Conservation (phyloP, 2,329 filamentous ascomycete genomes). For the Conoideocrella luteorostrata region DNA sequence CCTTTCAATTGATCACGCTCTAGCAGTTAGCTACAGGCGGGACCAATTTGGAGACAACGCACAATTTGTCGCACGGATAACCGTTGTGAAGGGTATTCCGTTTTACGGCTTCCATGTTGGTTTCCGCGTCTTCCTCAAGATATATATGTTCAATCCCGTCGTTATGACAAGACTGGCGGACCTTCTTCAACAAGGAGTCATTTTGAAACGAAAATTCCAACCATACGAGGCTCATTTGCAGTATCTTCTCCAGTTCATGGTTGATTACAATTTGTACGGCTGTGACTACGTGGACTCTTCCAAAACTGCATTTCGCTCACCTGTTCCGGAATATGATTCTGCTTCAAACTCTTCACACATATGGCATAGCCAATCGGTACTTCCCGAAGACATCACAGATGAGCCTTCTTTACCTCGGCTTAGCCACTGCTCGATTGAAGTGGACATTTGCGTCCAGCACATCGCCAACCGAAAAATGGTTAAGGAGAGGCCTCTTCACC, state of each 20-base stretch:
- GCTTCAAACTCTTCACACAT: slow-evolving; percentile 54
- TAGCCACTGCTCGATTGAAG: slow-evolving; percentile 84
- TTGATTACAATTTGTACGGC: slow-evolving; percentile 94
- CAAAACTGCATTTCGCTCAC: slow-evolving; percentile 66
- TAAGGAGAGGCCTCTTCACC: slow-evolving; percentile 70
- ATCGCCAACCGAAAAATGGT: slow-evolving; percentile 79
- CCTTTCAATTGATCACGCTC: slow-evolving; percentile 81
- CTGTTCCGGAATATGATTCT: slow-evolving; percentile 64
- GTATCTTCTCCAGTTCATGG: slow-evolving; percentile 94
- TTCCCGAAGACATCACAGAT: slow-evolving; percentile 41
- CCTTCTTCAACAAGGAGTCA: slow-evolving; percentile 77
- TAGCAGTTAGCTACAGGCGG: slow-evolving; percentile 77
- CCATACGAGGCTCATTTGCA: slow-evolving; percentile 93
- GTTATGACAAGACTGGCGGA: slow-evolving; percentile 85
- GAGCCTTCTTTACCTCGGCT: slow-evolving; percentile 62
- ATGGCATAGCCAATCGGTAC: slow-evolving; percentile 76
- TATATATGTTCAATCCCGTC: slow-evolving; percentile 84
- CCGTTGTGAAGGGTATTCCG: slow-evolving; percentile 83
- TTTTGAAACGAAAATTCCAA: slow-evolving; percentile 78
- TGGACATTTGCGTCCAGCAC: slow-evolving; percentile 82
- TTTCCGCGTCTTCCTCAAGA: slow-evolving; percentile 84
- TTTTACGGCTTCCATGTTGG: slow-evolving; percentile 97
- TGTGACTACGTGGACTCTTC: slow-evolving; percentile 76
- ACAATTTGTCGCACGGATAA: slow-evolving; percentile 81
- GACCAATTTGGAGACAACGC: slow-evolving; percentile 62